Percentiles rank a stretch among this genome's conserved stretches.
These are phyloP conservation scores for Neonothopanus nambi DNA, from an alignment of 1,284 basidiomycete genomes.

Conservation along the genomic window DNA sequence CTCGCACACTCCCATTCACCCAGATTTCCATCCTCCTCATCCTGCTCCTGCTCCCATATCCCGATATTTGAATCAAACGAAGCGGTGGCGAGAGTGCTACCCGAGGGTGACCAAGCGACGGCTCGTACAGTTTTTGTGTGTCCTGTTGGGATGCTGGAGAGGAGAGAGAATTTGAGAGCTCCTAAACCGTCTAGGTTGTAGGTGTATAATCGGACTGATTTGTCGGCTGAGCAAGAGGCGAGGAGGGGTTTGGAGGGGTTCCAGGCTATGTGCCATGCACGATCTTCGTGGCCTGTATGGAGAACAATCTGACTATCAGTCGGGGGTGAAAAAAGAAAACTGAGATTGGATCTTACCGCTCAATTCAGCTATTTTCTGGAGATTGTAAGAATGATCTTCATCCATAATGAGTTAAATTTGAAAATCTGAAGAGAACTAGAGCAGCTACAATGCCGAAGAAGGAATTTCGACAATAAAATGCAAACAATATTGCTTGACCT, in stretches of 20 bases:
- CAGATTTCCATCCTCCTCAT: constrained; percentile 40
- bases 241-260: constrained; percentile 83
- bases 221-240: constrained; percentile 94
- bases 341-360: constrained; percentile 1
- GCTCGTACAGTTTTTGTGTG: constrained; percentile 92
- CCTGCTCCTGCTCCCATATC: constrained; percentile 80
- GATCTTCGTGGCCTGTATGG: constrained; percentile 80
- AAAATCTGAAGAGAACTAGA: not conserved
- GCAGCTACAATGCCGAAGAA: too few relatives aligned
- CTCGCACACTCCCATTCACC: constrained; percentile 87
- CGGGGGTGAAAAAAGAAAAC: not conserved
- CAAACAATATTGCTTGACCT: too few relatives aligned
- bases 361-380: constrained; percentile 4
- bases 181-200: constrained; percentile 47
- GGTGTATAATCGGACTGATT: constrained; percentile 83
- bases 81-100: constrained; percentile 87
- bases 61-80: constrained; percentile 95
- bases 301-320: not conserved
- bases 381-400: constrained; percentile 6
- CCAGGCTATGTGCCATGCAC: constrained; percentile 91
- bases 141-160: constrained; percentile 74
- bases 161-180: constrained; percentile 47
- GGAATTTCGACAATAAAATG: too few relatives aligned
- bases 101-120: constrained; percentile 90
- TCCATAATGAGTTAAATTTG: not conserved